phyloP scores from a whole-genome alignment of 768 basidiomycete species.

The Amanita jacksonii region DNA sequence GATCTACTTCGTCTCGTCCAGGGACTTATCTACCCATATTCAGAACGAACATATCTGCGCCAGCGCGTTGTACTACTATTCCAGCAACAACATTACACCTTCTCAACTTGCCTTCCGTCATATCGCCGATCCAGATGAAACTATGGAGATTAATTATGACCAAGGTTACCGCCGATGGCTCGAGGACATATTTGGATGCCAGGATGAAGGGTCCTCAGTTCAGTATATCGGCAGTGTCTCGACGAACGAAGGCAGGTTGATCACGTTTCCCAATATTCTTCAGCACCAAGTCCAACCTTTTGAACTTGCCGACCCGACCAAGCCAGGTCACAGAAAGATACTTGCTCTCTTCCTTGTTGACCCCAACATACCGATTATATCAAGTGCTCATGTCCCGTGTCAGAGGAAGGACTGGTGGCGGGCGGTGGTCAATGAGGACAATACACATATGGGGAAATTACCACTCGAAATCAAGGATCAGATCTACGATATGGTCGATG shows the following conservation, averaged over 20 bases:
- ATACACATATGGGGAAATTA: slow-evolving; percentile 11
- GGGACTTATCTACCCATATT: background rate
- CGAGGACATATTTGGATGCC: slow-evolving; percentile 12
- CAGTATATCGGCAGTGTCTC: slow-evolving; percentile 17
- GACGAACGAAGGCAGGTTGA: slow-evolving; percentile 18
- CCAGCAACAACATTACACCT: slow-evolving; percentile 21
- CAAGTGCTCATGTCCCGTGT: slow-evolving; percentile 19
- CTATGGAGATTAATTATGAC: slow-evolving; percentile 8
- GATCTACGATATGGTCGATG: slow-evolving; percentile 13
- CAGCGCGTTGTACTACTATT: slow-evolving; percentile 17
- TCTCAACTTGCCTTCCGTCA: slow-evolving; percentile 22
- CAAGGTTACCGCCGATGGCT: slow-evolving; percentile 17
- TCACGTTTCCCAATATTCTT: slow-evolving; percentile 25
- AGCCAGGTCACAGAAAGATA: slow-evolving; percentile 28
- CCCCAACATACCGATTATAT: slow-evolving; percentile 17
- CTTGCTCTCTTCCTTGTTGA: slow-evolving; percentile 29
- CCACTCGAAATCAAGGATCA: slow-evolving; percentile 15
- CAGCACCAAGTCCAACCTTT: slow-evolving; percentile 24
- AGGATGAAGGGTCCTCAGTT: slow-evolving; percentile 11
- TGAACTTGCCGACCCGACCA: slow-evolving; percentile 20
- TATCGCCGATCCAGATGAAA: slow-evolving; percentile 6
- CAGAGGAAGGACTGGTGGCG: slow-evolving; percentile 19
- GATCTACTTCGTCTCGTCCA: no score
- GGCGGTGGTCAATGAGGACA: slow-evolving; percentile 7
- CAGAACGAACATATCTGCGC: slow-evolving; percentile 21